Evolutionary conservation across 352 stramenopile species (phyloP).

Genomic region (Blastocystis sp.): DNA sequence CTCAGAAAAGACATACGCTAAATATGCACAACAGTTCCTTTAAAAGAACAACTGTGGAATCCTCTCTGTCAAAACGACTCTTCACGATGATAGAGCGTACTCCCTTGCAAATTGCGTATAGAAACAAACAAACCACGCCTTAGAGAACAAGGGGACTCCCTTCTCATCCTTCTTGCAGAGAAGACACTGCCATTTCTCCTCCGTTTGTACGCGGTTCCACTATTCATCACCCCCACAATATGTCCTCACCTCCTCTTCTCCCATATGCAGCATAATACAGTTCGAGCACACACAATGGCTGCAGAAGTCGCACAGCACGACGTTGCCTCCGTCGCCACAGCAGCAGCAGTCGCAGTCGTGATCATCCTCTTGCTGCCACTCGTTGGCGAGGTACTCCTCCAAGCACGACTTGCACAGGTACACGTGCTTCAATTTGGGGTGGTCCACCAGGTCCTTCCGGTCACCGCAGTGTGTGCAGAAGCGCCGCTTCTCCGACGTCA

Average conservation of each 20-base stretch:
- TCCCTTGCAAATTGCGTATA: too few species aligned
- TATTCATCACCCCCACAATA: neutral
- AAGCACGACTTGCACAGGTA: conserved; percentile 52
- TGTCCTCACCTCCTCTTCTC: conserved; percentile 1
- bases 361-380: conserved; percentile 52
- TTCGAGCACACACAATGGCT: conserved; percentile 57
- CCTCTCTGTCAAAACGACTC: too few species aligned
- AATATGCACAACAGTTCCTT: too few species aligned
- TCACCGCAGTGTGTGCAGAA: conserved; percentile 65
- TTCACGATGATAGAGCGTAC: too few species aligned
- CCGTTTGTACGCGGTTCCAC: conserved; percentile 29
- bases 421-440: conserved; percentile 15
- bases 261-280: conserved; percentile 62
- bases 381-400: conserved; percentile 41
- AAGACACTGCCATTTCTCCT: conserved; percentile 48
- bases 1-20: too few species aligned
- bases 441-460: conserved; percentile 33
- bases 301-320: conserved; percentile 63
- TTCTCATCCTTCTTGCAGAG: conserved; percentile 38
- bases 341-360: conserved; percentile 49
- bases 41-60: too few species aligned
- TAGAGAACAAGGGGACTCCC: neutral
- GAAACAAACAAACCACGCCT: conserved; percentile 33
- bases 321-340: conserved; percentile 47
- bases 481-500: neutral